Percentiles rank a stretch among this genome's conserved stretches.
Evolutionary conservation across 345 rosid species (phyloP).

Genomic region (Citrus sinensis): DNA sequence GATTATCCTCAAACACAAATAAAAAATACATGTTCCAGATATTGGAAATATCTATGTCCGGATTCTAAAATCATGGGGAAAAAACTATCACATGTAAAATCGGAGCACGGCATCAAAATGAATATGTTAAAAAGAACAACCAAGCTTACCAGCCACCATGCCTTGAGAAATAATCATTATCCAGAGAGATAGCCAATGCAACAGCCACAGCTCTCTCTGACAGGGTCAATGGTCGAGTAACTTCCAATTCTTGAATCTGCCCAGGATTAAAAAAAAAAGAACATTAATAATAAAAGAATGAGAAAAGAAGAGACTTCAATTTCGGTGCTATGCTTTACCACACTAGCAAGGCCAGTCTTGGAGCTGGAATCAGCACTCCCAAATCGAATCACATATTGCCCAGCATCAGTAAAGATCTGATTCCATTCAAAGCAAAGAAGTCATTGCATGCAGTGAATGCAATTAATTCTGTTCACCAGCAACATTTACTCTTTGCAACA

Average conservation of each 20-base stretch:
- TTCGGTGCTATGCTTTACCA: conserved; percentile 34
- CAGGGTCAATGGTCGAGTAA: conserved; percentile 56
- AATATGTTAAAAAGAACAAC: not conserved
- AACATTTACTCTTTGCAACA: not conserved
- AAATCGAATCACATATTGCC: conserved; percentile 91
- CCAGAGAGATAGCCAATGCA: conserved; percentile 91
- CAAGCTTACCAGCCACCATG: conserved; percentile 80
- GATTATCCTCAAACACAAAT: not conserved
- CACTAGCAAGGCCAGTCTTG: conserved; percentile 51
- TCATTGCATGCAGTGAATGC: not conserved
- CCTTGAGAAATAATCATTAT: conserved; percentile 92
- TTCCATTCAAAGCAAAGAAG: conserved; percentile 2
- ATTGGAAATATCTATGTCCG: not conserved
- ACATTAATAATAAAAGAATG: not conserved
- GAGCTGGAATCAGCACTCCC: conserved; percentile 63
- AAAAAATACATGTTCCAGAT: not conserved
- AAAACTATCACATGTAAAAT: not conserved
- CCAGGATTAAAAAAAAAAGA: not conserved
- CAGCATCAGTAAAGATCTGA: conserved; percentile 97
- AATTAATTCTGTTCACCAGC: not conserved
- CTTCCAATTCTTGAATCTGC: conserved; percentile 83
- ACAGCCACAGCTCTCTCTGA: conserved; percentile 82
- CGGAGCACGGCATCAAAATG: not conserved
- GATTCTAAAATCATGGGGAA: not conserved
- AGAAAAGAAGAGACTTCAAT: not conserved